Evolutionary conservation across 441 rosid species (phyloP).

Genomic region (Theobroma grandiflorum): DNA sequence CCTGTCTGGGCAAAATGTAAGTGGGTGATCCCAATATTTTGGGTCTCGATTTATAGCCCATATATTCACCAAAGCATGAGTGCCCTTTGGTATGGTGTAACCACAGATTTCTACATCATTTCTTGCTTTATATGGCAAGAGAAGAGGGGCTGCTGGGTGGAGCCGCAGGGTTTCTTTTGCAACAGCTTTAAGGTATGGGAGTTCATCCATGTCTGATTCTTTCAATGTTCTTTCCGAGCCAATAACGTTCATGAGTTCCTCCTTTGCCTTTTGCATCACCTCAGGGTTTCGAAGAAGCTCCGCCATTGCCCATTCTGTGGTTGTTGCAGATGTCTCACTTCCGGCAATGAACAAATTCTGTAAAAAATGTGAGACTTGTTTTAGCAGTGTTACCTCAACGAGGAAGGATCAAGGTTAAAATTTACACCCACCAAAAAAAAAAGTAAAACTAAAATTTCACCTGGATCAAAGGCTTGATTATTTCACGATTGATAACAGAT

Average conservation of each 20-base stretch:
- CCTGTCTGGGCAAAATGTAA: slow-evolving; percentile 21
- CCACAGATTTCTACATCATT: slow-evolving; percentile 17
- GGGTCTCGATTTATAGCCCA: slow-evolving; percentile 25
- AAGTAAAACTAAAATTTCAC: not conserved
- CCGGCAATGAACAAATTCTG: slow-evolving; percentile 30
- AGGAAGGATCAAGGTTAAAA: not conserved
- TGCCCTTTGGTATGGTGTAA: slow-evolving; percentile 22
- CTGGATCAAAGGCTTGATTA: slow-evolving; percentile 26
- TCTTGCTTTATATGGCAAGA: slow-evolving; percentile 31
- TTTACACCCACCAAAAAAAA: not conserved
- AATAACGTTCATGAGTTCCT: slow-evolving; percentile 17
- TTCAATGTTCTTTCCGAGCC: slow-evolving; percentile 12
- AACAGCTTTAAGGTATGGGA: slow-evolving; percentile 26
- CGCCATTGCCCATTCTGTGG: slow-evolving; percentile 32
- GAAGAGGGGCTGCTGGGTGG: slow-evolving; percentile 29
- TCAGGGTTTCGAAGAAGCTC: slow-evolving; percentile 27
- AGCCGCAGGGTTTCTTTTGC: slow-evolving; percentile 29
- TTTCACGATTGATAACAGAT: slow-evolving; percentile 24
- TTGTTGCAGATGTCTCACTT: slow-evolving; percentile 31
- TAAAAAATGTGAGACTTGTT: not conserved
- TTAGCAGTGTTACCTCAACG: no score
- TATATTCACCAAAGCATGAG: slow-evolving; percentile 19
- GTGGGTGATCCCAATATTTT: slow-evolving; percentile 14
- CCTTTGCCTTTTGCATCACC: slow-evolving; percentile 14
- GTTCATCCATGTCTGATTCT: slow-evolving; percentile 24